Evolutionary conservation across 139 green algal species (phyloP).

Genomic region (Chlorella ohadii): DNA sequence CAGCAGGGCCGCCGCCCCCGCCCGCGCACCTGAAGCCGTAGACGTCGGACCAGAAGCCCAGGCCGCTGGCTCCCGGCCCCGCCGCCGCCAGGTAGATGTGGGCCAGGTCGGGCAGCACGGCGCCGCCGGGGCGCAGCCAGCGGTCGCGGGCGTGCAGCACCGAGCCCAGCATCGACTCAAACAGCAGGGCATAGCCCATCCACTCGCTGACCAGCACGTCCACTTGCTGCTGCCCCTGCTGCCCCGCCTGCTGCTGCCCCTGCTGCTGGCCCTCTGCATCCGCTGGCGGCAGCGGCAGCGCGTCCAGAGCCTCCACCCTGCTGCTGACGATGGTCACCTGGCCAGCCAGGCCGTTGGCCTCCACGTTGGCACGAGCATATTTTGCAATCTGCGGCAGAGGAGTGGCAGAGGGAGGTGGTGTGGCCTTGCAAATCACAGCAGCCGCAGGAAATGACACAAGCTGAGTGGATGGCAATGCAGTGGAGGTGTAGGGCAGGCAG

Average conservation of each 20-base stretch:
- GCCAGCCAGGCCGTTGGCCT: slow-evolving; percentile 61
- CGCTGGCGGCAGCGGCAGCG: slow-evolving; percentile 41
- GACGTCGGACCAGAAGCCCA: slow-evolving; percentile 90
- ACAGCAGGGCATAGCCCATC: slow-evolving; percentile 98
- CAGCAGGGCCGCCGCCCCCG: no score
- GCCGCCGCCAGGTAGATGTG: slow-evolving; percentile 80
- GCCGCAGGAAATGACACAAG: no score
- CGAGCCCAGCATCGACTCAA: slow-evolving; percentile 96
- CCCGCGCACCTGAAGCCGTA: slow-evolving; percentile 82
- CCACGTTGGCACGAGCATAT: slow-evolving; percentile 59
- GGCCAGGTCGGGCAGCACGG: slow-evolving; percentile 90
- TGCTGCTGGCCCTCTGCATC: background rate
- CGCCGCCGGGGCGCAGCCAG: slow-evolving; percentile 88
- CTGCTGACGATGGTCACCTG: slow-evolving; percentile 70
- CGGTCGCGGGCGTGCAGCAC: slow-evolving; percentile 76
- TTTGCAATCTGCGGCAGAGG: slow-evolving; percentile 65
- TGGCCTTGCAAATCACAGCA: no score
- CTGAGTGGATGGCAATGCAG: no score
- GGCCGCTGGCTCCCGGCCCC: slow-evolving; percentile 46
- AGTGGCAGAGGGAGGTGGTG: background rate
- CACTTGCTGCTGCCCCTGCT: slow-evolving; percentile 56
- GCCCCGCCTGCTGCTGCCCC: background rate
- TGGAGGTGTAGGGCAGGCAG: no score
- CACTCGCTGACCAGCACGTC: slow-evolving; percentile 95
- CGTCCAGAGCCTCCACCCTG: slow-evolving; percentile 74